A percentile compares a stretch with the other conserved stretches of the same genome.
Evolutionary conservation across 371 early-diverging fungal genomes (phyloP).

Genomic region (Mortierella sp.): DNA sequence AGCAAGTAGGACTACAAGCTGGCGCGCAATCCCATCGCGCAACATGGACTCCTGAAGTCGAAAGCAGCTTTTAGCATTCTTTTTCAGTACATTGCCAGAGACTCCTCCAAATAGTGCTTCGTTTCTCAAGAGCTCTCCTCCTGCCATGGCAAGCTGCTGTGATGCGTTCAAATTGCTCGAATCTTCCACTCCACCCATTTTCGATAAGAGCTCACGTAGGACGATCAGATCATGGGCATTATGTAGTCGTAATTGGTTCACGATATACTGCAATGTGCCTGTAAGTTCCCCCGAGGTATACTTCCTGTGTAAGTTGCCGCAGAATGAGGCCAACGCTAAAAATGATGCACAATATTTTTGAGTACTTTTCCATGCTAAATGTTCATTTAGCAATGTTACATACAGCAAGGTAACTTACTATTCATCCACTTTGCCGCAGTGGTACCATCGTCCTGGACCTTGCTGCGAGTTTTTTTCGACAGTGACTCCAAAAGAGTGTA

Average conservation of each 20-base stretch:
- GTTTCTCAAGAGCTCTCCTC: conserved; percentile 71
- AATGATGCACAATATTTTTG: not conserved
- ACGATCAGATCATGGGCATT: conserved; percentile 65
- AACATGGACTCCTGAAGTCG: conserved; percentile 73
- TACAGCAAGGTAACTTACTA: conserved; percentile 31
- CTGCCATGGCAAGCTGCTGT: conserved; percentile 78
- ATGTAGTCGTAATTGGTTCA: conserved; percentile 74
- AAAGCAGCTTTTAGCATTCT: conserved; percentile 65
- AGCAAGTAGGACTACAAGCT: conserved; percentile 71
- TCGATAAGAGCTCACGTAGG: conserved; percentile 79
- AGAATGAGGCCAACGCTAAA: conserved; percentile 76
- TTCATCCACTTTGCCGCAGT: conserved; percentile 66
- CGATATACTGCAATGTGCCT: conserved; percentile 76
- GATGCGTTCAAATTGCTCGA: conserved; percentile 62
- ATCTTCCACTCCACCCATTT: conserved; percentile 81
- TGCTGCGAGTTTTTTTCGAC: conserved; percentile 70
- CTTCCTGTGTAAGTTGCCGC: conserved; percentile 78
- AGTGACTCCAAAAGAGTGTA: conserved; percentile 74
- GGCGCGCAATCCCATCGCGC: conserved; percentile 65
- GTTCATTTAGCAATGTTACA: too few relatives aligned
- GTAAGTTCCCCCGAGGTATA: conserved; percentile 73
- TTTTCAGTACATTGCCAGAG: conserved; percentile 61
- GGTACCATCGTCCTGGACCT: conserved; percentile 72
- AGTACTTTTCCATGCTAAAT: too few relatives aligned
- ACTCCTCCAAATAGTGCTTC: conserved; percentile 66